Evolutionary conservation across 345 rosid genomes (phyloP), one percentile per base, ranked within the genome.

Genomic region (Rhodamnia rubescens): DNA sequence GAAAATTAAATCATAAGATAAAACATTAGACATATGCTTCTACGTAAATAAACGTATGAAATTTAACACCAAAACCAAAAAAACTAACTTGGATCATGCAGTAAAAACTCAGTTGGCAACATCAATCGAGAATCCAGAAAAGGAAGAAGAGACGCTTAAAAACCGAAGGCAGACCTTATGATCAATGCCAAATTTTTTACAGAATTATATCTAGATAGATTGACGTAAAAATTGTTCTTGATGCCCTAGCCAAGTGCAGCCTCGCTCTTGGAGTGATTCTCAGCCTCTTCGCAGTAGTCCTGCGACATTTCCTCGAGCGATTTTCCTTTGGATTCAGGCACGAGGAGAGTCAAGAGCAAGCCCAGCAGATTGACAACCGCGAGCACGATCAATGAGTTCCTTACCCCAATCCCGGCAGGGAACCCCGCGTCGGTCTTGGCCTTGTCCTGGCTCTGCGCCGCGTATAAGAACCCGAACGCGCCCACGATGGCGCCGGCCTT

Each of bases 281-380:
- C 83, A 4, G 29, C 26, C 4, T 32, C 87, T 47, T 85, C 84
- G 22, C 78, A 32, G 18, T 51, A 59, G 81, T 85, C 87, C 56
- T 29, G 27, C 2, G 55, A 83, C 86, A 86, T 57, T 81, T 83
- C 88, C 85, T 57, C 90, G 82, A 53, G 88, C 13, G 51, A 89
- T 55, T 55, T 89, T 84, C 87, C 87, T 74, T 54, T 89, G 83
- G 75, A 80, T 69, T 89, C 88, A 1, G 90, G 88, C 51, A 87
- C 88, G 82, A 89, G 83, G 21, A 85, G 87, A 16, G 90, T 88
- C 84, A 80, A 64, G 32, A 83, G 32, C 74, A 89, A 15, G 20
- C 90, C 90, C 54, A 85, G 42, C 8, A 83, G 11, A 82, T 55
- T 89, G 29, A 83, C 3, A 29, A 83, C 74, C 40, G 84, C 85